Base-by-base conservation (phyloP, 169 alveolate species). In the Plasmodium vinckei region DNA sequence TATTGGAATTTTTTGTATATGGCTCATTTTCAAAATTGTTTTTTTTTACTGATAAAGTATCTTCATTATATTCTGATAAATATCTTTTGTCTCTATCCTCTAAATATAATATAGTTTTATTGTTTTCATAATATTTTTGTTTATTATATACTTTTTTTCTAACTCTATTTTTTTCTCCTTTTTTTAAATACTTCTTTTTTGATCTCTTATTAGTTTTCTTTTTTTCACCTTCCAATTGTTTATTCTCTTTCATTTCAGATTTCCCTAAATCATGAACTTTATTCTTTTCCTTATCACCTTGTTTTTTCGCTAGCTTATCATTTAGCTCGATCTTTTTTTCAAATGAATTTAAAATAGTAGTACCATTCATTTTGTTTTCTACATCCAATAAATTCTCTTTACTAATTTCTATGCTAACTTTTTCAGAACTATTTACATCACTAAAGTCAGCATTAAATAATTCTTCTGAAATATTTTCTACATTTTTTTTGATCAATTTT, bases 51-150 rank as follows among this genome's bases (percentile, higher is more conserved):
- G 46, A 17, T 27, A 17, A 12, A 4, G 5, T 25, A 2, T 63
- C 54, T 10, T 63, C 23, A 19, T 57, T 19, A 19, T 57, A 57
- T 57, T 9, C 10, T 2, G 87, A 17, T 25, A 72, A 17, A 47
- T 57, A 39, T 23, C 23, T 15, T 39, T 59, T 56, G 19, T 56
- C 56, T 27, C 63, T 12, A 68, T 75, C 59, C 7, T 56, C 47
- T 44, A 67, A 46, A 54, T 51, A 63, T 47, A 70, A 25, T 19
- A 42, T 61, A n/a, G 70, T 25, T 9, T 61, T 15, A 63, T 46
- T 61, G 23, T 44, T 51, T 21, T 75, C 77, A 56, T 75, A 49
- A 44, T 75, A 49, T 4, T 63, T 75, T 63, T 75, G 42, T 44
- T 25, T 46, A 63, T 75, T 63, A 27, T n/a, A 27, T 4, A 27